Conservation (phyloP, 805 yeast species). For the Millerago galiae region DNA sequence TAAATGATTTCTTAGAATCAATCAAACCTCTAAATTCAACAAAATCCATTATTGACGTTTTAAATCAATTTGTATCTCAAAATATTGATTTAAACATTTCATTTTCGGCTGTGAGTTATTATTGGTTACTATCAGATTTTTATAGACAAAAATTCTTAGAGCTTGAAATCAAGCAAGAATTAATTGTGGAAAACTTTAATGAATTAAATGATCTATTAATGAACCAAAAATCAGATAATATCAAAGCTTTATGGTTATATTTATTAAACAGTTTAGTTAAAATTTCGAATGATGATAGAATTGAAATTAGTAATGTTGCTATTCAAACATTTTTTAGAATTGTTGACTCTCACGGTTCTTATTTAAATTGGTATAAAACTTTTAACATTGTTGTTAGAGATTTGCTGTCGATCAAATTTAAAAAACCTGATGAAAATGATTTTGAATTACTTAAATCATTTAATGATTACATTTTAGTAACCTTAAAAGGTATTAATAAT, state of each 20-base stretch:
- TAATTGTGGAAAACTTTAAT: conserved; percentile 14
- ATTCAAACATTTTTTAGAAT: conserved; percentile 84
- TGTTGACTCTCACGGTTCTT: conserved; percentile 60
- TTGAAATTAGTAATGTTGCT: conserved; percentile 85
- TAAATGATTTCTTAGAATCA: conserved; percentile 76
- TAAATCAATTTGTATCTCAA: conserved; percentile 69
- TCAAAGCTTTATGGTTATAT: conserved; percentile 53
- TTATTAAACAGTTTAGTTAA: conserved; percentile 55
- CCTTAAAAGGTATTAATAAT: conserved; percentile 60
- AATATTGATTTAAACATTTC: conserved; percentile 74
- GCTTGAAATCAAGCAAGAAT: conserved; percentile 4
- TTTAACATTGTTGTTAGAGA: conserved; percentile 55
- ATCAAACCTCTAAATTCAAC: conserved; percentile 59
- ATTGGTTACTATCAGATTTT: conserved; percentile 87
- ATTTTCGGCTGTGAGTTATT: conserved; percentile 84
- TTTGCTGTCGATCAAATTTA: conserved; percentile 28
- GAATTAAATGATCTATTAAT: conserved; percentile 24
- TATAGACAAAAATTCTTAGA: conserved; percentile 28
- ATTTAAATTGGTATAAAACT: conserved; percentile 63
- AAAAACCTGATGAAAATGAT: conserved; percentile 14
- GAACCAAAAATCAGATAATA: conserved; percentile 16
- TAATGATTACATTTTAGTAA: conserved; percentile 56
- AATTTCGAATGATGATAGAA: conserved; percentile 57
- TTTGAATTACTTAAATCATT: conserved; percentile 34
- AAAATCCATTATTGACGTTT: conserved; percentile 59